Conservation (phyloP, 495 filamentous ascomycete species). For the Pyrenula aspistea region DNA sequence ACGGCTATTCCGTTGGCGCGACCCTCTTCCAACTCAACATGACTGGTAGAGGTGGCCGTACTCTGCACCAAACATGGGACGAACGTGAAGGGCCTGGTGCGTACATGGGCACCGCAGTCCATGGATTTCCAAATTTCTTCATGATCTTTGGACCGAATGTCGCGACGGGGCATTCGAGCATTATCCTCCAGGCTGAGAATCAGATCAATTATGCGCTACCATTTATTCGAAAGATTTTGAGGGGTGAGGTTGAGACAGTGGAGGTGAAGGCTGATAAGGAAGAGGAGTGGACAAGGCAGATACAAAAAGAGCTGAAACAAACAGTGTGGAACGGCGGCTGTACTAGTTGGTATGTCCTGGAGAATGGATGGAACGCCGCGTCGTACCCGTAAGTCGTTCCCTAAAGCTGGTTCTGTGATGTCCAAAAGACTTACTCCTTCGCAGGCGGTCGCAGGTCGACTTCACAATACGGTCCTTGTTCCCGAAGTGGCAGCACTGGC, state of each 20-base stretch:
- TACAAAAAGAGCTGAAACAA: slow-evolving; percentile 39
- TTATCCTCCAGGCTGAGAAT: slow-evolving; percentile 49
- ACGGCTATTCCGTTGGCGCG: slow-evolving; percentile 38
- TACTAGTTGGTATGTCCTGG: slow-evolving; percentile 42
- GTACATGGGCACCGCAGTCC: slow-evolving; percentile 52
- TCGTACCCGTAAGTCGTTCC: slow-evolving; percentile 40
- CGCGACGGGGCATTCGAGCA: slow-evolving; percentile 48
- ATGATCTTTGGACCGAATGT: slow-evolving; percentile 56
- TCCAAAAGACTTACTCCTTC: too few species aligned
- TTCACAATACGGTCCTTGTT: slow-evolving; percentile 39
- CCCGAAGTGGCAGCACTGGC: slow-evolving; percentile 44
- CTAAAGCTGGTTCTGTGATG: too few species aligned
- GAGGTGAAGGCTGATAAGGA: slow-evolving; percentile 41
- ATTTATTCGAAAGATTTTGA: slow-evolving; percentile 28
- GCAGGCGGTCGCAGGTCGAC: slow-evolving; percentile 37
- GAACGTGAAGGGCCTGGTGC: slow-evolving; percentile 44
- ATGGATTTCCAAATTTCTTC: slow-evolving; percentile 60
- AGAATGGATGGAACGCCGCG: slow-evolving; percentile 46
- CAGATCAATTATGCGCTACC: slow-evolving; percentile 35
- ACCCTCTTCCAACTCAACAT: slow-evolving; percentile 27
- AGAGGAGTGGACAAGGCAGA: slow-evolving; percentile 35
- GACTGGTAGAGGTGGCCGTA: slow-evolving; percentile 31
- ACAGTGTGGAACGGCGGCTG: slow-evolving; percentile 44
- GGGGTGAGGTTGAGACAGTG: slow-evolving; percentile 25
- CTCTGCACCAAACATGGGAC: slow-evolving; percentile 41